Conservation (phyloP, 768 basidiomycete genomes). For the Serpula lacrymans region DNA sequence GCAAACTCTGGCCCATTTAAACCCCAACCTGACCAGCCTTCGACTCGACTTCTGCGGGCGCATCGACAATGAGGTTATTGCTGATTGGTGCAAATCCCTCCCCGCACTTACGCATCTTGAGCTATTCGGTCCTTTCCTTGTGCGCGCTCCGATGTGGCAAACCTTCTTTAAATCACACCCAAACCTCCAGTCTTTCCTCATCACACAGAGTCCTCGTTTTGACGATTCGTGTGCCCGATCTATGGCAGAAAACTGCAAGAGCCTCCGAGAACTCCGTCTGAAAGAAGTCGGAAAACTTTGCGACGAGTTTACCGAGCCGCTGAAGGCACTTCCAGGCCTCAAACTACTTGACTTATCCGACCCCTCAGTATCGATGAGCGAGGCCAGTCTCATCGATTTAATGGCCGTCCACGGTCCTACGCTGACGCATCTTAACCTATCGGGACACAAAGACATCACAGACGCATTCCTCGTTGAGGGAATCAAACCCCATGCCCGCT, state of each 20-base stretch:
- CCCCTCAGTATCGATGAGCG: conserved; percentile 50
- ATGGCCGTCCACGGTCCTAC: conserved; percentile 50
- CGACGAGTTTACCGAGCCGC: conserved; percentile 57
- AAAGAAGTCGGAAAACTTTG: conserved; percentile 72
- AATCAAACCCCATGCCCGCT: conserved; percentile 44
- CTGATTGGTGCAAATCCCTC: conserved; percentile 58
- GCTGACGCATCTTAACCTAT: conserved; percentile 66
- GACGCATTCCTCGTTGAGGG: conserved; percentile 61
- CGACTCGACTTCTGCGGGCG: conserved; percentile 86
- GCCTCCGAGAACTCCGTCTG: conserved; percentile 69
- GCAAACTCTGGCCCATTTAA: conserved; percentile 69
- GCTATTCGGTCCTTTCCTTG: conserved; percentile 86
- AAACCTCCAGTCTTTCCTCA: conserved; percentile 65
- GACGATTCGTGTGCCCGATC: conserved; percentile 61
- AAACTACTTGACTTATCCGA: conserved; percentile 68
- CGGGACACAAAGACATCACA: conserved; percentile 60
- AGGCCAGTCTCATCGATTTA: conserved; percentile 53
- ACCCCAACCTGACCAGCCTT: conserved; percentile 77
- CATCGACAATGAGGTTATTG: conserved; percentile 59
- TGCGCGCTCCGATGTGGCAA: conserved; percentile 71
- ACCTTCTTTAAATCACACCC: conserved; percentile 66
- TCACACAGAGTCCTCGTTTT: conserved; percentile 87
- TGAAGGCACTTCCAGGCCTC: conserved; percentile 40
- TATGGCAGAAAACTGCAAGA: conserved; percentile 49
- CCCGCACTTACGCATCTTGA: conserved; percentile 67